Percentiles rank a stretch among this genome's conserved stretches.
Conservation (phyloP, 139 green algal species). For the Micromonas commoda region DNA sequence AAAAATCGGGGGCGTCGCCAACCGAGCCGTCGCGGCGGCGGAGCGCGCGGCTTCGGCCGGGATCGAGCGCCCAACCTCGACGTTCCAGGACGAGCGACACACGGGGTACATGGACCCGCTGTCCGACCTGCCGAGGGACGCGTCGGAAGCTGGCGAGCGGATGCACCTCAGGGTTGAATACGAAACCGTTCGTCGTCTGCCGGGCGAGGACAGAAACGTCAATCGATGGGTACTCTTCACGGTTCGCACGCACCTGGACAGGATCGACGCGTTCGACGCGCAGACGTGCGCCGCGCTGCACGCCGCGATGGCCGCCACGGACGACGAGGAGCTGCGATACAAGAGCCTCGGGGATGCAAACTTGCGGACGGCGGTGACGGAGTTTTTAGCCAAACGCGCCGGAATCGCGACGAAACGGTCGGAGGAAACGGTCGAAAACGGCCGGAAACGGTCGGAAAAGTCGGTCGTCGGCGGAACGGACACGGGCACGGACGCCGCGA, state of each 20-base stretch:
- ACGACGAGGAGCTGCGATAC: neutral
- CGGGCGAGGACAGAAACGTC: neutral
- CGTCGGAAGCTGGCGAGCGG: neutral
- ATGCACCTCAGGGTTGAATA: constrained; percentile 8
- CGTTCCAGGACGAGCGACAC: neutral
- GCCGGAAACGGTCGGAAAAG: no score
- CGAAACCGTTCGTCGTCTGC: neutral
- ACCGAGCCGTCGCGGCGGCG: neutral
- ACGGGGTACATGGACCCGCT: constrained; percentile 1
- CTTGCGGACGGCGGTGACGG: neutral
- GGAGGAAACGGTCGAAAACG: neutral
- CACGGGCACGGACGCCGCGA: neutral
- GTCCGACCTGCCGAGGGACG: neutral
- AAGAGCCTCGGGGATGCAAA: neutral
- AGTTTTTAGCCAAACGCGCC: neutral
- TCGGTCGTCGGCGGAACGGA: no score
- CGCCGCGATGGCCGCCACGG: neutral
- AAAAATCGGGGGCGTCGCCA: neutral
- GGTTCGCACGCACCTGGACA: constrained; percentile 2
- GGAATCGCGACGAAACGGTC: neutral
- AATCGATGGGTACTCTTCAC: neutral
- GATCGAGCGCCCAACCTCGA: neutral
- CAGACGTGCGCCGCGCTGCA: neutral
- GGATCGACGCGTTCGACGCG: neutral
- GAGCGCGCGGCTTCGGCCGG: neutral